Evolutionary conservation across 139 green algal species (phyloP), one percentile per base, ranked within the genome.

Genomic region (Closterium sp.): DNA sequence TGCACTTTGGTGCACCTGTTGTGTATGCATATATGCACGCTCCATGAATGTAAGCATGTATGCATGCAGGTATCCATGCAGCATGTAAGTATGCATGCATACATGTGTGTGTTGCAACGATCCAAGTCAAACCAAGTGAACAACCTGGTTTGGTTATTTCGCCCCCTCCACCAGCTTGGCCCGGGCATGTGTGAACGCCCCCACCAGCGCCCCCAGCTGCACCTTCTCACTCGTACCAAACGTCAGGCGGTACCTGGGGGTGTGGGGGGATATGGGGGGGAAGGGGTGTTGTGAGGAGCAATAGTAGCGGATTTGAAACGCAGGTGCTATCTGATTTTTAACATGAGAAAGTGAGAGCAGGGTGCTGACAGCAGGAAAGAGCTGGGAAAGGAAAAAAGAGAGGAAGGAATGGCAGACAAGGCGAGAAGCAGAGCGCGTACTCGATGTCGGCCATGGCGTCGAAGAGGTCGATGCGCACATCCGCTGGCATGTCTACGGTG

Each of bases 151-250:
- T 28, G 55, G 55, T 76, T 76, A 76, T 28, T 76, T 76, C 16
- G 55, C 55, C 16, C 55, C 55, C 55, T 76, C 88, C 28, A 93
- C 91, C 28, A 93, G 88, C n/a, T 76, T 25, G 10, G 36, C 33
- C 33, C 96, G 93, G 1, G 97, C 96, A 21, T 95, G 93, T n/a
- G 94, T 90, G 90, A 99, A 99, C 0, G 96, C 95, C 2, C 92
- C 96, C 30, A 97, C 96, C 30, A 99, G 84, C 2, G 95, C 95
- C 0, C 97, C 97, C 88, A 99, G 92, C 95, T 99, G 97, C 91
- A 99, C 90, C 66, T 94, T 93, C 89, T 99, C 97, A 35, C 35
- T 96, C 32, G 97, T 98, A 8, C 96, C 97, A 88, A 94, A 96
- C 0, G 97, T 96, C 64, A 99, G 95, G 7, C 96, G 93, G 93